Base-by-base conservation (phyloP, 2,329 filamentous ascomycete genomes). In the Ascochyta pisi region DNA sequence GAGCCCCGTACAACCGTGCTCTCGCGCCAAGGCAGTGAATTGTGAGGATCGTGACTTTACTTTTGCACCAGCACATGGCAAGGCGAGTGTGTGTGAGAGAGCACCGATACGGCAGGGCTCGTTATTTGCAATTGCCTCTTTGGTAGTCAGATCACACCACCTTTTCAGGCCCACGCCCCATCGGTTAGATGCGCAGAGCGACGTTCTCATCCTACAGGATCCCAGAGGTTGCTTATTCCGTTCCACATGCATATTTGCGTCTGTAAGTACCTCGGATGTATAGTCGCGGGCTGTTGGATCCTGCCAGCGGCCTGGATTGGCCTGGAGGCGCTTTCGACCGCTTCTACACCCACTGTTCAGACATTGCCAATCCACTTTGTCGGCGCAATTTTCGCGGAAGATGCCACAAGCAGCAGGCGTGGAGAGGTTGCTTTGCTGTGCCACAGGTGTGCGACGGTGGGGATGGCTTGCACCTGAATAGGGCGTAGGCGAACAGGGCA, bases 391-490 rank as follows among this genome's bases (percentile, higher is more conserved):
- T 43, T 47, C 43, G 31, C 53, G 53, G 42, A 46, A 46, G 4
- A 46, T 46, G 41, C 46, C 53, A 42, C 6, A 37, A 35, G 31
- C n/a, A 50, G 46, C 53, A 38, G 29, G 33, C 38, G 27, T 40
- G 26, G 39, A 53, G 43, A 58, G 54, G 55, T 56, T 54, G 44
- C 40, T 60, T 64, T 57, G 49, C 61, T 63, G 62, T 67, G 64
- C 64, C 65, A 60, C 61, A 60, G n/a, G 27, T 24, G 49, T 60
- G 62, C 57, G 52, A 42, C 35, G 26, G 24, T 31, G 40, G 39
- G 33, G 44, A 33, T 34, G 31, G 45, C 49, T 54, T 47, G 37
- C 45, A 59, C 48, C 38, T 44, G 41, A 49, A 45, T 41, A 54
- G 44, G 50, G 50, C 52, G 31, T 50, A 41, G 45, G 42, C 27